These are phyloP conservation scores for Nannochloropsis salina DNA, from an alignment of 108 stramenopile genomes.

Conservation along the genomic window DNA sequence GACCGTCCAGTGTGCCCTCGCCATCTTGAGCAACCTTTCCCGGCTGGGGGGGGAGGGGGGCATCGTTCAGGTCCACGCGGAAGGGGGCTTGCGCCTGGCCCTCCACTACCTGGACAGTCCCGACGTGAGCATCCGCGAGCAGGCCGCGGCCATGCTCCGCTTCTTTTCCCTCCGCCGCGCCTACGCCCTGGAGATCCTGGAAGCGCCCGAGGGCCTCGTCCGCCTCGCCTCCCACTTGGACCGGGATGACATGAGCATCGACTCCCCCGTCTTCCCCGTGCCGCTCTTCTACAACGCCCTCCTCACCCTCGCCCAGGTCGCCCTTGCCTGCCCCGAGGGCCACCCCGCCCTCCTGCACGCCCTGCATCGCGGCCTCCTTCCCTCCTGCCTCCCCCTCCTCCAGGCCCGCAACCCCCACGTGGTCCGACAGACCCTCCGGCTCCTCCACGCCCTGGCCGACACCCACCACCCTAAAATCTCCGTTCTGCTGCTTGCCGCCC, in stretches of 20 bases:
- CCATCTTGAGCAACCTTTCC: background rate
- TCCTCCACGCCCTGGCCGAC: background rate
- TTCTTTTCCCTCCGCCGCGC: background rate
- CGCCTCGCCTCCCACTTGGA: background rate
- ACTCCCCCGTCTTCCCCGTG: background rate
- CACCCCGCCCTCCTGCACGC: background rate
- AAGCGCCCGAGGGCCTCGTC: background rate
- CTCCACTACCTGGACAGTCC: background rate
- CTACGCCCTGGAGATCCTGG: background rate
- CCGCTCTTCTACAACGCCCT: background rate
- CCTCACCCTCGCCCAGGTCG: background rate
- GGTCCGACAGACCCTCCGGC: background rate
- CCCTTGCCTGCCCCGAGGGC: background rate
- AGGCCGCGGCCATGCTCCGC: background rate
- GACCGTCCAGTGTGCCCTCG: background rate
- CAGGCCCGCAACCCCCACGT: background rate
- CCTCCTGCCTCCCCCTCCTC: background rate
- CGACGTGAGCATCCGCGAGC: background rate
- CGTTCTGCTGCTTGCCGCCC: background rate
- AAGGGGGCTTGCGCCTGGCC: background rate
- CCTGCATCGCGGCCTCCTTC: background rate
- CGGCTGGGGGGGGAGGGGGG: background rate
- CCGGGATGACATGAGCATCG: background rate
- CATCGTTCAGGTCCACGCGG: background rate
- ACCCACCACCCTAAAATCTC: background rate